phyloP scores from a whole-genome alignment of 1,284 basidiomycete species.

The Austroboletus novae-zelandiae region DNA sequence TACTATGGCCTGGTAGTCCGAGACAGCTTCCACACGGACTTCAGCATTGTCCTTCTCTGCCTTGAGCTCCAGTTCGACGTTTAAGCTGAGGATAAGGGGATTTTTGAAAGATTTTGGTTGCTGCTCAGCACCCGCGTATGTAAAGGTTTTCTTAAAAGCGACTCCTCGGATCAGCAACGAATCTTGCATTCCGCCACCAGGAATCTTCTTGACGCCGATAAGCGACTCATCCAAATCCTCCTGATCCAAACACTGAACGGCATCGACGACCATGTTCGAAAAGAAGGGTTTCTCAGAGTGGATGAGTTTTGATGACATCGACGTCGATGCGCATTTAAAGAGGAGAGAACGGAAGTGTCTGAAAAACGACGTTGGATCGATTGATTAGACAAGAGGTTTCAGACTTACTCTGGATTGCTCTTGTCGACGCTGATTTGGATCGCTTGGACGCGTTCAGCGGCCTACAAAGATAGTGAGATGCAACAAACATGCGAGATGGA shows the following conservation, averaged over 20 bases:
- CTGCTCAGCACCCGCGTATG: constrained; percentile 98
- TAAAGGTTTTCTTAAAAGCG: constrained; percentile 99
- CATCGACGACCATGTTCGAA: constrained; percentile 98
- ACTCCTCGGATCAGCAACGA: constrained; percentile 88
- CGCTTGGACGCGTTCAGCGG: constrained; percentile 83
- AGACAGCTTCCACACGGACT: constrained; percentile 93
- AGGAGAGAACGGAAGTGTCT: constrained; percentile 93
- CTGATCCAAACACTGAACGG: constrained; percentile 90
- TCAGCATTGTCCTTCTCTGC: constrained; percentile 99
- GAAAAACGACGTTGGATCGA: constrained; percentile 16
- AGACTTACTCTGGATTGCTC: constrained; percentile 79
- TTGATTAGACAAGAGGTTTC: constrained; percentile 3
- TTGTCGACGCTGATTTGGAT: constrained; percentile 92
- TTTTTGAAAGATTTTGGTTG: constrained; percentile 93
- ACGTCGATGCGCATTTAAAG: constrained; percentile 95
- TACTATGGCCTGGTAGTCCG: constrained; percentile 98
- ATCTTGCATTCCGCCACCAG: constrained; percentile 99
- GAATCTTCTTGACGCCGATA: constrained; percentile 98
- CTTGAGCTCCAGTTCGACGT: constrained; percentile 98
- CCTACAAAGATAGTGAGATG: constrained; percentile 45
- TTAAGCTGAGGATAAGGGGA: constrained; percentile 91
- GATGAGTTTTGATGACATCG: constrained; percentile 99
- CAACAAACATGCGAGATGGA: constrained; percentile 2
- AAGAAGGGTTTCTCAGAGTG: constrained; percentile 99
- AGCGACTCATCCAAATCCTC: constrained; percentile 93